Evolutionary conservation across 345 rosid species (phyloP), one percentile per base, ranked within the genome.

Genomic region (Eucalyptus caleyi): DNA sequence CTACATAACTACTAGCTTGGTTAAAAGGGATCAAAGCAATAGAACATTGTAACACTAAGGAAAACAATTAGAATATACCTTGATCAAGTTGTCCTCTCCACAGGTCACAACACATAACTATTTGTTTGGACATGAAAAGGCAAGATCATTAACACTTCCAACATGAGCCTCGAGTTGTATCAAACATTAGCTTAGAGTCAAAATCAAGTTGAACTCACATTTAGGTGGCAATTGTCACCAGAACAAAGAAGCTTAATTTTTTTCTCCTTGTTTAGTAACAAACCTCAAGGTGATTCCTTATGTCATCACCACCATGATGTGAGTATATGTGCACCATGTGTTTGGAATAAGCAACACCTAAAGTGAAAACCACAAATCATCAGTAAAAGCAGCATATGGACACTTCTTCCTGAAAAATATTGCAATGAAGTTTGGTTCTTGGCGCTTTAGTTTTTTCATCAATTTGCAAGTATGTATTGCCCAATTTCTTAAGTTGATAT

Each of bases 91-190:
- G 65, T 93, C 94, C 59, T 93, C 94, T 69, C 94, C 94, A 50
- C 92, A 91, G 44, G 93, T 91, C 30, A 93, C 91, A 34, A 93
- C 80, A 86, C 92, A 91, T 32, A 91, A 90, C 50, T 86, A 90
- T 67, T 91, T 87, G 86, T 88, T 91, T 53, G 90, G 91, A 89
- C 90, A 67, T 32, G 92, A 88, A 86, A 93, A 93, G 21, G 94
- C 91, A 50, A 93, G 82, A 83, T 93, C 94, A 89, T 91, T 91
- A 50, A 91, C 91, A 82, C 94, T 88, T 81, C 93, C 94, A 40
- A 77, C 87, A 91, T 93, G 94, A 88, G 92, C 94, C 18, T 93
- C 93, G 82, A 93, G 89, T 89, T 90, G 88, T 56, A 89, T 53
- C 42, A 50, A 24, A 88, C 49, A 65, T n/a, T 65, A 88, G 45